phyloP scores from a whole-genome alignment of 176 grass and related monocot species.

The Eragrostis curvula region DNA sequence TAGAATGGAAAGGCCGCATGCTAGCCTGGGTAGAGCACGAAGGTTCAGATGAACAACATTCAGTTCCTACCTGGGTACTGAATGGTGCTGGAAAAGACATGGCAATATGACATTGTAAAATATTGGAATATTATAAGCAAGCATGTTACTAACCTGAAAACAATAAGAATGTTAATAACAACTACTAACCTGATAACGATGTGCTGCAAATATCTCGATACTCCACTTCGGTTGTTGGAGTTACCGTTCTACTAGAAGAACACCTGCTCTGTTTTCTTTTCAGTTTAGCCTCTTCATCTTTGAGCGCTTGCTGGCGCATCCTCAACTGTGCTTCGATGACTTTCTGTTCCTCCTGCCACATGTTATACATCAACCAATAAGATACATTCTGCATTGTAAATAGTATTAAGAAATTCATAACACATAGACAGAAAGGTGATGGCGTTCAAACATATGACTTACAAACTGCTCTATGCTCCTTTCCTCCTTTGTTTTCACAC shows the following conservation, averaged over 20 bases:
- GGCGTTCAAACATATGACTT: conserved; percentile 48
- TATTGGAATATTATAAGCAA: conserved; percentile 28
- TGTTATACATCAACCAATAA: conserved; percentile 37
- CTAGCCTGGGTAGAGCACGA: conserved; percentile 75
- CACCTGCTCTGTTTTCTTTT: conserved; percentile 81
- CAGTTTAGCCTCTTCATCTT: conserved; percentile 94
- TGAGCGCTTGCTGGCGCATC: conserved; percentile 92
- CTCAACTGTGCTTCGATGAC: conserved; percentile 99
- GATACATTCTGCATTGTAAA: conserved; percentile 18
- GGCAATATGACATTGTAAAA: conserved; percentile 13
- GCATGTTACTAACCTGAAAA: conserved; percentile 63
- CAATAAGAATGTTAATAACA: conserved; percentile 29
- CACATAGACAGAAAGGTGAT: conserved; percentile 19
- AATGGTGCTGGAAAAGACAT: conserved; percentile 61
- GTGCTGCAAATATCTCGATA: conserved; percentile 86
- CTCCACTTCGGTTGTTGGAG: conserved; percentile 77
- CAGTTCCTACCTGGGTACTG: conserved; percentile 63
- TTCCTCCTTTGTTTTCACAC: conserved; percentile 97
- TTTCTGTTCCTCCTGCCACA: conserved; percentile 91
- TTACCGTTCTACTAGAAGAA: conserved; percentile 68
- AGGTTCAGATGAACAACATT: conserved; percentile 81
- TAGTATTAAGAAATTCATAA: conserved; percentile 6
- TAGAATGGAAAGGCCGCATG: conserved; percentile 67
- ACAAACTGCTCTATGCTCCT: conserved; percentile 98
- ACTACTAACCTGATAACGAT: conserved; percentile 68